A percentile compares a stretch with the other conserved stretches of the same genome.
Conservation (phyloP, 495 filamentous ascomycete species). For the Sporormia fimetaria region DNA sequence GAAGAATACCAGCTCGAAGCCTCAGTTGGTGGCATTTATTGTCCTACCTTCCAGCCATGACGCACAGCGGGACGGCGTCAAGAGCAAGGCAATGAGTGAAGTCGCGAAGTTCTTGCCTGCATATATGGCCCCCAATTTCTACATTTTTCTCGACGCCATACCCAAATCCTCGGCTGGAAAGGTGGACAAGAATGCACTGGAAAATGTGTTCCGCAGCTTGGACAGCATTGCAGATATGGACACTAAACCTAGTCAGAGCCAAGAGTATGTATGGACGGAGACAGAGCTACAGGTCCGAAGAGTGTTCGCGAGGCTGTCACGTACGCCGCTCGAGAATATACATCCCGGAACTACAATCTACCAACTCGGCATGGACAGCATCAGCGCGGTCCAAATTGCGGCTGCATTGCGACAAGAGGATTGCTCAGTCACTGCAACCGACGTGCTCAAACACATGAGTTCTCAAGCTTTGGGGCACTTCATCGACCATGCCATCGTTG, state of each 20-base stretch:
- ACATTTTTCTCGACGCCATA: constrained; percentile 18
- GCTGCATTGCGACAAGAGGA: constrained; percentile 26
- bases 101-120: constrained; percentile 12
- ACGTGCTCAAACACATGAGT: constrained; percentile 55
- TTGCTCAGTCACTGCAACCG: constrained; percentile 44
- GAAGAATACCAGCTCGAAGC: constrained; percentile 8
- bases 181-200: constrained; percentile 31
- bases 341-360: constrained; percentile 30
- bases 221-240: neutral
- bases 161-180: constrained; percentile 32
- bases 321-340: constrained; percentile 18
- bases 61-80: constrained; percentile 3
- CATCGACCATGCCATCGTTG: constrained; percentile 11
- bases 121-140: constrained; percentile 26
- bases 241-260: neutral
- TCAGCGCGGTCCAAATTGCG: constrained; percentile 36
- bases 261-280: constrained; percentile 37
- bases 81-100: constrained; percentile 2
- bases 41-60: neutral
- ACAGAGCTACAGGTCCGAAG: constrained; percentile 42
- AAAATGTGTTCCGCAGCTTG: constrained; percentile 23
- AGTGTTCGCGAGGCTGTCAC: constrained; percentile 46
- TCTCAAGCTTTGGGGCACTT: constrained; percentile 37
- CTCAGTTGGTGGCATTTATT: constrained; percentile 25
- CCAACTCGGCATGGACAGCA: constrained; percentile 36